Base-by-base conservation (phyloP, 2,329 filamentous ascomycete species). In the Sphaerulina vaccinii region DNA sequence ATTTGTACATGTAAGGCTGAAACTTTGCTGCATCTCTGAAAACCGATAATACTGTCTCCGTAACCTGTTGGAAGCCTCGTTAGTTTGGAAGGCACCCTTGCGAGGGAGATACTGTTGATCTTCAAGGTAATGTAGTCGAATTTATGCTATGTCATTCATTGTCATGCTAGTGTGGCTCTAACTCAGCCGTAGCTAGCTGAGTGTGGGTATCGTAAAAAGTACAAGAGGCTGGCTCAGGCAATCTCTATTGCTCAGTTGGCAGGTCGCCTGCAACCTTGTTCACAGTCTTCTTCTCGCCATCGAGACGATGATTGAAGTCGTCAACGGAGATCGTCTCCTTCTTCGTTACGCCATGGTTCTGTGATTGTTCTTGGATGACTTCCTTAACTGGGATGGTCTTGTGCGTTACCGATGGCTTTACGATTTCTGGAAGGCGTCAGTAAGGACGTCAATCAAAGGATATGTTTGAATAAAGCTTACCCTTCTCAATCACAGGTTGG, bases 401-500 rank as follows among this genome's bases (percentile, higher is more conserved):
- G 51, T 65, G 62, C 2, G 57, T 60, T 2, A 65, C 62, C 1
- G 56, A 56, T 10, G 52, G 51, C 45, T 57, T 48, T 27, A 65
- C 37, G 10, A 51, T 57, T 49, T 62, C 61, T 63, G 48, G 19
- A 38, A 19, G 9, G 32, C 22, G n/a, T 46, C 43, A 39, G 35
- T 22, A 29, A 18, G n/a, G 2, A 9, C 6, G 18, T 21, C 29
- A 11, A 18, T 7, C 16, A 5, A 10, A 5, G 16, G 22, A 35
- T n/a, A n/a, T n/a, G 45, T 10, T 35, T 13, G 38, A 19, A 15
- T 18, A n/a, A 29, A 10, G 41, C 57, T 42, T 13, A 62, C 58
- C 59, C 53, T 65, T 63, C 46, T 65, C 56, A 29, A 65, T 62
- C 35, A 65, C 60, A 22, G 62, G 62, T 50, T 65, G 61, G 15